Evolutionary conservation across 1,284 basidiomycete genomes (phyloP), one percentile per base, ranked within the genome.

Genomic region (Leccinum pallidistipes): DNA sequence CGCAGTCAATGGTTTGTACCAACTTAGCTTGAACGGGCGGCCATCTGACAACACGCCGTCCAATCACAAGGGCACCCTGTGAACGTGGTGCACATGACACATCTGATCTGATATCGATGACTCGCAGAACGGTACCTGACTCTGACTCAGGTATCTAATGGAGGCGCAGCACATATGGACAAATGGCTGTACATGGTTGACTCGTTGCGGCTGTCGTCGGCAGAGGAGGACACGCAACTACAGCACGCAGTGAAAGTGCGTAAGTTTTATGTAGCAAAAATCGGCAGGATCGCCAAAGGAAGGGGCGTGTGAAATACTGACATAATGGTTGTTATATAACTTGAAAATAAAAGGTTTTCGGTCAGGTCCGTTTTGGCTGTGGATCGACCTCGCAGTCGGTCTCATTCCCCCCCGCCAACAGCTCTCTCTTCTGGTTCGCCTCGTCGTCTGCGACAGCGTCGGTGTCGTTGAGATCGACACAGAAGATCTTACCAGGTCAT

Each of bases 321-420:
- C 56, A 64, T 77, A 75, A 77, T 55, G 16, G 0, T 47, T 1
- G 56, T 56, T 60, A 74, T 74, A 70, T 71, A 76, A 61, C 16
- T n/a, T 43, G 56, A 75, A 76, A 76, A 64, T 54, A 32, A 45
- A 51, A 34, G 21, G 18, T 32, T 52, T 47, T 63, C 8, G 16
- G 34, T 27, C 45, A 75, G 72, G 73, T 63, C 71, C 62, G 71
- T 71, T 62, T 64, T 69, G 76, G 72, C 75, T 71, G 74, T 78
- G 80, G 79, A 81, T 81, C 80, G 79, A 80, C 79, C 69, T 74
- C 74, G 74, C 74, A 73, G 74, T 76, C 71, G 73, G 72, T 77
- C 71, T 74, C 74, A 56, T 70, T 70, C 43, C 66, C 71, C 68
- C 27, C 36, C 14, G 69, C 71, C 77, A 72, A 69, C 72, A 74